Conservation (phyloP, 1,139 yeast species). For the Magnusiomyces tetraspermus region DNA sequence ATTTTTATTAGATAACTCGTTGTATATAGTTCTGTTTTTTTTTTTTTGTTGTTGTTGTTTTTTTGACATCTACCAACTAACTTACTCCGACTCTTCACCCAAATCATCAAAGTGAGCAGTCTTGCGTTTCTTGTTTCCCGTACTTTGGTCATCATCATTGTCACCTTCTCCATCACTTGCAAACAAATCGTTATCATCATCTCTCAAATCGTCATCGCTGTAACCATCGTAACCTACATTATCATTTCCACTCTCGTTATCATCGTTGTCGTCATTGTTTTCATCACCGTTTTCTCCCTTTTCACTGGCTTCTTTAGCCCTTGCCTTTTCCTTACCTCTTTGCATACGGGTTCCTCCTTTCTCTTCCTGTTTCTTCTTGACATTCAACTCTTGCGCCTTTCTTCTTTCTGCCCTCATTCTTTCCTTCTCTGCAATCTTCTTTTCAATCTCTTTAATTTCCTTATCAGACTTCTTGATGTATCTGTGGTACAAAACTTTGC, state of each 20-base stretch:
- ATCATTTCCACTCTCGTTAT: background rate
- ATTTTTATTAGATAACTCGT: too few species aligned
- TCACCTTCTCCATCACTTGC: conserved; percentile 3
- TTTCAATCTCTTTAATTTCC: conserved; percentile 56
- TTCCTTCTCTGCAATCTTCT: conserved; percentile 53
- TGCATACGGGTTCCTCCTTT: conserved; percentile 44
- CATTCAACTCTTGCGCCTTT: conserved; percentile 69
- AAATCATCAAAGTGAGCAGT: conserved; percentile 1
- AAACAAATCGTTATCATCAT: conserved; percentile 2
- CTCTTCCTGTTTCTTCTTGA: conserved; percentile 71
- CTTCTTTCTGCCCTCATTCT: conserved; percentile 63
- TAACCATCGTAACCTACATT: background rate
- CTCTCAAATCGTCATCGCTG: background rate
- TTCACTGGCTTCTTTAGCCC: conserved; percentile 21
- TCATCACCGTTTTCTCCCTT: conserved; percentile 18
- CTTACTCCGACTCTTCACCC: conserved; percentile 1
- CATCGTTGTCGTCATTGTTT: background rate
- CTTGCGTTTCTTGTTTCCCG: conserved; percentile 13
- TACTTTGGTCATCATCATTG: background rate
- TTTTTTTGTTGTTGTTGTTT: too few species aligned
- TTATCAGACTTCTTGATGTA: conserved; percentile 50
- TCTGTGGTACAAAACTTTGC: conserved; percentile 81
- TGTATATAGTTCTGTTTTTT: too few species aligned
- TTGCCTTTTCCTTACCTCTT: conserved; percentile 49
- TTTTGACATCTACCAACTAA: too few species aligned